Percentiles rank a stretch among this genome's conserved stretches.
Evolutionary conservation across 2,329 filamentous ascomycete species (phyloP).

Genomic region (Alternaria gansuensis): DNA sequence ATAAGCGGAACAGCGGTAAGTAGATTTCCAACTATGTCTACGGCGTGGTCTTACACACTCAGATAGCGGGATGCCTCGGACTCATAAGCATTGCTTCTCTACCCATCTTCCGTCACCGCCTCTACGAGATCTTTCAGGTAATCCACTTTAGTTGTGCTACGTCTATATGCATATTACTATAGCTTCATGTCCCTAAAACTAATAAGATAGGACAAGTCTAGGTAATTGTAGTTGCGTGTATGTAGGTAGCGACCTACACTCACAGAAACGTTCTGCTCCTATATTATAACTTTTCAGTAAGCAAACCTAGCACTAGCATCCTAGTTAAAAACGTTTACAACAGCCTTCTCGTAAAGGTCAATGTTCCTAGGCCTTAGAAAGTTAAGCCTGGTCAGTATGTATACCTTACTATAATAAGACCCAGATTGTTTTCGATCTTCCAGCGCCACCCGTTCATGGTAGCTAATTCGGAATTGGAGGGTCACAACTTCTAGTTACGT

Average conservation of each 20-base stretch:
- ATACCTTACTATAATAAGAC: constrained; percentile 23
- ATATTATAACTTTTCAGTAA: constrained; percentile 27
- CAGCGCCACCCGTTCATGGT: constrained; percentile 31
- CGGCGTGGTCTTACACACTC: not conserved
- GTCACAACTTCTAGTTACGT: constrained; percentile 18
- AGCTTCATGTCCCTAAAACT: constrained; percentile 14
- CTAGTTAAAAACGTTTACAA: constrained; percentile 20
- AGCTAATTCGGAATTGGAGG: not conserved
- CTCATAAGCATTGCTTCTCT: constrained; percentile 18
- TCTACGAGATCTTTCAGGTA: constrained; percentile 19
- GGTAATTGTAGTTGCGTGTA: constrained; percentile 12
- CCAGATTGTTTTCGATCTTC: constrained; percentile 23
- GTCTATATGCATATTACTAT: constrained; percentile 21
- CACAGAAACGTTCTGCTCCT: constrained; percentile 21
- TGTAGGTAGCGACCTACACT: constrained; percentile 18
- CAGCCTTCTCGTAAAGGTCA: constrained; percentile 21
- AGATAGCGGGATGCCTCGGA: constrained; percentile 11
- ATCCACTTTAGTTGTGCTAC: constrained; percentile 21
- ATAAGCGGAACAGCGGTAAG: constrained; percentile 8
- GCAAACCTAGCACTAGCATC: constrained; percentile 16
- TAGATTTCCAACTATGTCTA: not conserved
- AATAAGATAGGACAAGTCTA: constrained; percentile 13
- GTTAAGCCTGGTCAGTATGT: constrained; percentile 26
- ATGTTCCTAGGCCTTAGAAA: constrained; percentile 21
- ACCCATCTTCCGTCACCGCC: not conserved